Evolutionary conservation across 176 grass and related monocot species (phyloP), one percentile per base, ranked within the genome.

Genomic region (Microstegium vimineum): DNA sequence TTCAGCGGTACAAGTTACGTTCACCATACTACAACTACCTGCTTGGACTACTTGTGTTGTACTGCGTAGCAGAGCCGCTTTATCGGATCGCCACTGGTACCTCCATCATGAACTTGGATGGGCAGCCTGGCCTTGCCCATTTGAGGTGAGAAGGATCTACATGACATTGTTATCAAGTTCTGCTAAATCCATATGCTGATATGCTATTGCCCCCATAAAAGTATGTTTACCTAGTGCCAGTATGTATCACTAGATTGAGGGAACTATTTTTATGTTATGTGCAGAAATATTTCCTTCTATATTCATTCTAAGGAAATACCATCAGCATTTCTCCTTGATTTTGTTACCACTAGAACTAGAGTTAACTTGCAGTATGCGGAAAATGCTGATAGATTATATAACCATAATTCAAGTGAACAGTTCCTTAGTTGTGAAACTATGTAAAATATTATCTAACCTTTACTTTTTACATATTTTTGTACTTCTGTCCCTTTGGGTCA

Each of bases 51-150:
- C 82, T 99, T 31, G 82, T 82, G 5, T 63, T 73, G 25, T 92
- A 85, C 76, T 92, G 87, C 88, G 84, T 85, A 10, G 91, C 74
- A 17, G 91, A 92, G 81, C 85, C 83, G 6, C 52, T 99, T 65
- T 99, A 90, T 61, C 83, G 89, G 57, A 34, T 90, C 18, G 56
- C 90, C 42, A 90, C 94, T 49, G 93, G 96, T 9, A 77, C 73
- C 61, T 95, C 96, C 22, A 89, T 82, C 33, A 87, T 90, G 83
- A 99, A 95, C 82, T 75, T 95, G 80, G 96, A 99, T 88, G 89
- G 91, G 37, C 87, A 99, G 76, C 32, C 73, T 52, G 68, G 66
- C 49, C 89, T 95, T 31, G 89, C 96, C 96, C 96, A 49, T 98
- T 90, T 86, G 96, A 98, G 96, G 96, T 94, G 77, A 84, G 86